Percentiles rank a stretch among this genome's conserved stretches.
Conservation (phyloP, 2,329 filamentous ascomycete species). For the Aureobasidium sp. region DNA sequence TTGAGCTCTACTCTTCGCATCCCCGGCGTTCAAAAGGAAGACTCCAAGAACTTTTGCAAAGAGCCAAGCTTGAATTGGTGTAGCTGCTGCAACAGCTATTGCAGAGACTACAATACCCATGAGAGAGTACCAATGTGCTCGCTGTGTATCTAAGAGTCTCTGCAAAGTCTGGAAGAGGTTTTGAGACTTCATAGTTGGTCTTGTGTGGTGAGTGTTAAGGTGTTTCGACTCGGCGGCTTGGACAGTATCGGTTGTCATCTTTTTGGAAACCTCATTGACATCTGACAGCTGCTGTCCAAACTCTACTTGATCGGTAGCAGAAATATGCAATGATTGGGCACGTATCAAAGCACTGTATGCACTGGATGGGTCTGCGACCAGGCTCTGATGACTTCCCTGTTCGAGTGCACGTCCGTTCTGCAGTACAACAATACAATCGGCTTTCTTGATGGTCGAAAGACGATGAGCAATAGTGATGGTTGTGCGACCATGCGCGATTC, state of each 20-base stretch:
- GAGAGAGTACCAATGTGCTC: neutral
- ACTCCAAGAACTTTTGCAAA: slow-evolving; percentile 1
- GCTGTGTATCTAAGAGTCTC: neutral
- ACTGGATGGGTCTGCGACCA: neutral
- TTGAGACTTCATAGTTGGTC: neutral
- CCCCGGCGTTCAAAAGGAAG: neutral
- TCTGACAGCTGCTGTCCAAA: neutral
- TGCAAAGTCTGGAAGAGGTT: neutral
- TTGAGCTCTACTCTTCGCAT: slow-evolving; percentile 33
- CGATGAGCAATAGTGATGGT: slow-evolving; percentile 41
- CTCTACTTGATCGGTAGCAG: neutral
- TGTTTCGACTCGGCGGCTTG: neutral
- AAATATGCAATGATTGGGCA: neutral
- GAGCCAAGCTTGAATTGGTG: neutral
- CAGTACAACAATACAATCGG: slow-evolving; percentile 40
- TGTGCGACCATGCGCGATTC: slow-evolving; percentile 60
- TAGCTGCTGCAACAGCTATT: neutral
- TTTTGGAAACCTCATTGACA: neutral
- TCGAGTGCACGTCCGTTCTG: slow-evolving; percentile 44
- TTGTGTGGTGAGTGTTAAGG: neutral
- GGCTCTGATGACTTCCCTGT: slow-evolving; percentile 37
- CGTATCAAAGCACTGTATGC: neutral
- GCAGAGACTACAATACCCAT: neutral
- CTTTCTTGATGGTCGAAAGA: slow-evolving; percentile 34
- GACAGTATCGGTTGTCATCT: neutral